Base-by-base conservation (phyloP, 2,329 filamentous ascomycete genomes). In the Septoria petroselini region DNA sequence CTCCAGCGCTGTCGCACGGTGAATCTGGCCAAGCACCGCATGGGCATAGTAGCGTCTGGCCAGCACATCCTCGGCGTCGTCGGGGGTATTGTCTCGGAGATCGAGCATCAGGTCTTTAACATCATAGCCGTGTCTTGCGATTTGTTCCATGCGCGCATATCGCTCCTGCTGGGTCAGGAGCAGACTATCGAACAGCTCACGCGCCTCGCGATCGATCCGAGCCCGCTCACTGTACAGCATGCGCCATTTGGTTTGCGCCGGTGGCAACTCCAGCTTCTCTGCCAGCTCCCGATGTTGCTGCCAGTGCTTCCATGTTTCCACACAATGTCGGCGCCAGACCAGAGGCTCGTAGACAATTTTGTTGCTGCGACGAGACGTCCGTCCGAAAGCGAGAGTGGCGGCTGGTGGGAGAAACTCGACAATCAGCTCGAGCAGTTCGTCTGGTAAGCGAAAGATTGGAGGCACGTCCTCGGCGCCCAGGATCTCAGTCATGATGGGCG, bases 381-480 rank as follows among this genome's bases (percentile, higher is more conserved):
- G 58, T 77, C 84, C 63, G 70, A 81, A 65, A 71, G 74, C 69
- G 35, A 78, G 67, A 25, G 79, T 71, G 31, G 73, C 73, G 37
- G 60, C 60, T 7, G 80, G 76, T 41, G 76, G 71, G 42, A 82
- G 73, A 64, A 82, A 82, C 55, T 77, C 76, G 58, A 96, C 77
- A 58, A 97, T 86, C 45, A 84, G 79, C 65, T 88, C 82, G 61
- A 97, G 77, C 55, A 97, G 80, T 73, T 98, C 93, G 69, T 91
- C 86, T 33, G 91, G 91, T 29, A 93, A 74, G 15, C 41, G 47
- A 38, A 55, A 54, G 31, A 64, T 54, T 9, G 39, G 31, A 35
- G 53, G 46, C 23, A 46, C 29, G 42, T 38, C 33, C 15, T 46
- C 42, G 33, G 33, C 42, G 33, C 34, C 33, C n/a, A 30, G 42